Evolutionary conservation across 352 stramenopile genomes (phyloP).

Genomic region (Globisporangium camurandrum): DNA sequence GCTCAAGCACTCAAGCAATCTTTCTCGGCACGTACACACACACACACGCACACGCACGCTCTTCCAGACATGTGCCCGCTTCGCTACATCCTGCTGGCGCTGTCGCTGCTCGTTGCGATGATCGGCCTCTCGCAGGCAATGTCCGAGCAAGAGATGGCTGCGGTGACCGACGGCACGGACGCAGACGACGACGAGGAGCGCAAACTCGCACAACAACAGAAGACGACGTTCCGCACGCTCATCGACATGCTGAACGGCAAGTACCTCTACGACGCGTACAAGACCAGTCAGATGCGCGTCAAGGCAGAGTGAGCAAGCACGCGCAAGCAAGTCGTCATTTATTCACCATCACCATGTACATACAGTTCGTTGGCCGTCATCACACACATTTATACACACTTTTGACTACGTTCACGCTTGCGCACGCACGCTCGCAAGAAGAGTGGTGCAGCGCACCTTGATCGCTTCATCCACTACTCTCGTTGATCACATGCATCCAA

Average conservation of each 20-base stretch:
- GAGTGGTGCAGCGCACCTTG: too few species aligned
- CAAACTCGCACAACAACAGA: conserved; percentile 29
- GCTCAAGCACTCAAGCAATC: not conserved
- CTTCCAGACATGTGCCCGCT: conserved; percentile 60
- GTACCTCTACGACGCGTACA: conserved; percentile 83
- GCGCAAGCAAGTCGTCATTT: not conserved
- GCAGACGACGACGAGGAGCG: conserved; percentile 42
- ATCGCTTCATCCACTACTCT: too few species aligned
- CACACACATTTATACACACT: too few species aligned
- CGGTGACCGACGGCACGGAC: conserved; percentile 46
- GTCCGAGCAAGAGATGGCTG: conserved; percentile 56
- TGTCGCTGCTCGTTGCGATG: conserved; percentile 80
- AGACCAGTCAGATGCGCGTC: conserved; percentile 47
- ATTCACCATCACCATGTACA: too few species aligned
- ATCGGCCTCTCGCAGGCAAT: conserved; percentile 78
- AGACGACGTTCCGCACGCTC: conserved; percentile 65
- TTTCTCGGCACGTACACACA: not conserved
- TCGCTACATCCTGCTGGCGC: conserved; percentile 78
- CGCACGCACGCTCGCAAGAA: too few species aligned
- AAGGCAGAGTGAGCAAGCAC: conserved; percentile 40
- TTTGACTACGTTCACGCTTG: too few species aligned
- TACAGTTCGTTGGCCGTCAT: too few species aligned
- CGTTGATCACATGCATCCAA: too few species aligned
- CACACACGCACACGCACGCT: not conserved
- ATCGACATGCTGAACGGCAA: conserved; percentile 85